Base-by-base conservation (phyloP, 2,329 filamentous ascomycete genomes). In the Furcasterigmium furcatum region DNA sequence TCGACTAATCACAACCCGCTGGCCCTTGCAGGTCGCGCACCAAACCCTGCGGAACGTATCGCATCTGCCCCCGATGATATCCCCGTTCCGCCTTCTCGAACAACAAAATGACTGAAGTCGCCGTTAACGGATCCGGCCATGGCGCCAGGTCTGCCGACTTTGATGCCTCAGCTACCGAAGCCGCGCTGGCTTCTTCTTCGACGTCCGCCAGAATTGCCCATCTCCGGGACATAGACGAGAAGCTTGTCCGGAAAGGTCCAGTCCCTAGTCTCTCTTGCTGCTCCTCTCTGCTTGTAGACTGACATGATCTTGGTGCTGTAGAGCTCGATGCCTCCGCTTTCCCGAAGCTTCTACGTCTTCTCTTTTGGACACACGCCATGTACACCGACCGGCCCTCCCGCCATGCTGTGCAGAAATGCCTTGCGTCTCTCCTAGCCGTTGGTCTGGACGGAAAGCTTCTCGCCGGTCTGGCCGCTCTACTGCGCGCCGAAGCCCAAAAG, bases 351-450 rank as follows among this genome's bases (percentile, higher is more conserved):
- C 71, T 95, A 52, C 77, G 82, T 50, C 72, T 91, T 27, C 80
- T 99, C 25, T 92, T 97, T 70, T 82, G 83, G 62, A 96, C 91
- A 43, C 91, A 96, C 61, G 81, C 88, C 50, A 82, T 87, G 56
- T 99, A 97, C 67, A 72, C 84, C 66, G 94, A 99, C 68, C 84
- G 91, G 57, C 73, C 81, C 53, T 97, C 94, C 38, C 82, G 94
- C 55, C 79, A 84, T 56, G 90, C 89, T 30, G 90, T 91, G 25
- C 88, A 96, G 64, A 76, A 79, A 68, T 96, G 91, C 62, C 76
- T 99, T 46, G 71, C 76, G 52, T 76, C 82, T 43, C 74, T 92
- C 53, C 75, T 91, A 47, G 76, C 76, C 46, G 73, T 72, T 44
- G 70, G 67, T n/a, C 59, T 74, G 16, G 74, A 85, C 41, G 68